A percentile compares a stretch with the other conserved stretches of the same genome.
These are phyloP conservation scores for Penicillium frequentans DNA, from an alignment of 2,329 filamentous ascomycete genomes.

Conservation along the genomic window DNA sequence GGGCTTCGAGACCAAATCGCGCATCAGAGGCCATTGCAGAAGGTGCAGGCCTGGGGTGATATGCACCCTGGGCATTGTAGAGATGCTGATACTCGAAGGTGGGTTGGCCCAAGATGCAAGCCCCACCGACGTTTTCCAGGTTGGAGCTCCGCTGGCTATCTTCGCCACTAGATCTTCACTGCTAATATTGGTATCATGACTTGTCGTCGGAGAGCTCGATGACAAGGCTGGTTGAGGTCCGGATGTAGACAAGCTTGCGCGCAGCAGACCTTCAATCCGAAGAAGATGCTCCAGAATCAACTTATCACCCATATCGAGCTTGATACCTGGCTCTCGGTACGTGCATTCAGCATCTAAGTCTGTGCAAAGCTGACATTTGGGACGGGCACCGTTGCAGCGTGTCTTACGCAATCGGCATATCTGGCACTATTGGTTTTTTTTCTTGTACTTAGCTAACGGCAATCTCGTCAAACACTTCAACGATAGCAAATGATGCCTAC, in stretches of 20 bases:
- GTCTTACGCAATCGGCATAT: background rate
- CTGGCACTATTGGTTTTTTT: background rate
- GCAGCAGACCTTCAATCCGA: conserved; percentile 76
- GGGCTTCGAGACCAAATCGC: conserved; percentile 70
- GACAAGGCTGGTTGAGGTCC: background rate
- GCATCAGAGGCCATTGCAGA: conserved; percentile 77
- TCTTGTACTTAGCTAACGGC: background rate
- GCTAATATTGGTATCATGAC: background rate
- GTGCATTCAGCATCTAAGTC: conserved; percentile 80
- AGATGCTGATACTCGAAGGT: conserved; percentile 62
- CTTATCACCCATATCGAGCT: conserved; percentile 83
- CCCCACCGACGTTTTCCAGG: conserved; percentile 55
- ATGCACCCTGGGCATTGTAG: conserved; percentile 81
- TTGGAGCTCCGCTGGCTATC: conserved; percentile 1
- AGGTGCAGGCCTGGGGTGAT: conserved; percentile 70
- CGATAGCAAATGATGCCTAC: background rate
- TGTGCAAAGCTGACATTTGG: conserved; percentile 81
- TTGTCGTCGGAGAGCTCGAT: background rate
- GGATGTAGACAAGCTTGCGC: conserved; percentile 57
- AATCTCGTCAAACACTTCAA: background rate
- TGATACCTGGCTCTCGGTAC: conserved; percentile 82
- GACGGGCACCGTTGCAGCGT: background rate
- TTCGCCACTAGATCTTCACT: background rate
- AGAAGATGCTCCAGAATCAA: conserved; percentile 76
- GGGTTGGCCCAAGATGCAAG: conserved; percentile 69